phyloP scores from a whole-genome alignment of 768 basidiomycete genomes.

The Xerocomus brunneocitrinus region DNA sequence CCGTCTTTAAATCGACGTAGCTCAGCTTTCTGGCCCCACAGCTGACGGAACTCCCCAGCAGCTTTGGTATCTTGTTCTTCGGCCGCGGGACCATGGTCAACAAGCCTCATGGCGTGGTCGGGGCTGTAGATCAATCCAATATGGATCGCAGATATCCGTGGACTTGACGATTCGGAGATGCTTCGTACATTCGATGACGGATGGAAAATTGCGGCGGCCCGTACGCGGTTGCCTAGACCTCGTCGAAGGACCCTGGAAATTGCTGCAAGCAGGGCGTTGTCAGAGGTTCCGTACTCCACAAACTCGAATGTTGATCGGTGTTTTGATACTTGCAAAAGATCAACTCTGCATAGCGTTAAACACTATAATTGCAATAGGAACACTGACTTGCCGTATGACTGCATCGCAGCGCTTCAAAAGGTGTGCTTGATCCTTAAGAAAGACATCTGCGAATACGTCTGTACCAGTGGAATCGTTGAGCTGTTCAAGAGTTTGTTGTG shows the following conservation, averaged over 20 bases:
- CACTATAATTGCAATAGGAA: neutral
- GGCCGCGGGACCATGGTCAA: conserved; percentile 87
- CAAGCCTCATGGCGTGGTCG: conserved; percentile 71
- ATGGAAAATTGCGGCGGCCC: conserved; percentile 59
- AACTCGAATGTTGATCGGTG: conserved; percentile 38
- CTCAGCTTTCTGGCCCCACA: conserved; percentile 94
- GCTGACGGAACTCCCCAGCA: conserved; percentile 61
- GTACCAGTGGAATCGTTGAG: conserved; percentile 46
- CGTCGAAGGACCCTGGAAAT: conserved; percentile 48
- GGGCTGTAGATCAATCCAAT: conserved; percentile 77
- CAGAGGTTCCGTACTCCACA: conserved; percentile 55
- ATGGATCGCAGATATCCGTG: conserved; percentile 46
- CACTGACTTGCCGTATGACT: conserved; percentile 49
- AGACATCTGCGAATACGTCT: conserved; percentile 60
- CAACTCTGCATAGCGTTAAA: conserved; percentile 41
- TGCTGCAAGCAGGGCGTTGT: conserved; percentile 50
- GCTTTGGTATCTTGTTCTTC: conserved; percentile 51
- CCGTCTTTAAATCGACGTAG: conserved; percentile 95
- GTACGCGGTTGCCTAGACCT: conserved; percentile 72
- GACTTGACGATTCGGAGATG: conserved; percentile 52
- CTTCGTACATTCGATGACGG: conserved; percentile 42
- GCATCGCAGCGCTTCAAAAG: conserved; percentile 69
- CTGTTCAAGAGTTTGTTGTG: conserved; percentile 61
- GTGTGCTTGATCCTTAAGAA: conserved; percentile 67
- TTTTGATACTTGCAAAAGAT: conserved; percentile 37